Evolutionary conservation across 2,329 filamentous ascomycete genomes (phyloP).

Genomic region (Cercospora janseana): DNA sequence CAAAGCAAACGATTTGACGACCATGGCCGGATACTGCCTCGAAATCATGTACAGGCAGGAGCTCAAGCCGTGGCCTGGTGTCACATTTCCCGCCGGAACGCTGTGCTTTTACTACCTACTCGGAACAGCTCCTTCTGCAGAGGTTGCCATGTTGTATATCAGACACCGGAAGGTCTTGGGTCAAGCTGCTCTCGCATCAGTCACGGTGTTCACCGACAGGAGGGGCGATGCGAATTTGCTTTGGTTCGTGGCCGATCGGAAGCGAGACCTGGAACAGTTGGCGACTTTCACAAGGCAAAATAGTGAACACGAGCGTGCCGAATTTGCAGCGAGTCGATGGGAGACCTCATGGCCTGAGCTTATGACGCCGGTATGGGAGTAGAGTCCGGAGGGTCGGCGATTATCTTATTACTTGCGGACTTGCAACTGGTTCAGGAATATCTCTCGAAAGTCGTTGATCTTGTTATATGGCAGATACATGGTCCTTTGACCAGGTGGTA

Average conservation of each 20-base stretch:
- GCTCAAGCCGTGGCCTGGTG: background rate
- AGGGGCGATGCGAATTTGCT: background rate
- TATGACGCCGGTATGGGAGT: too few species aligned
- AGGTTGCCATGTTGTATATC: background rate
- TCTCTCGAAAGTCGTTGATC: too few species aligned
- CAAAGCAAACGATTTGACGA: background rate
- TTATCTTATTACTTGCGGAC: too few species aligned
- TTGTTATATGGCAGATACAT: too few species aligned
- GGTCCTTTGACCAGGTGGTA: too few species aligned
- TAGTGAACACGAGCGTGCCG: too few species aligned
- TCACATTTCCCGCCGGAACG: constrained; percentile 4
- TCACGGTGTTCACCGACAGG: background rate
- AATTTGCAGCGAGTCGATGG: too few species aligned
- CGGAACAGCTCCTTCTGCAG: background rate
- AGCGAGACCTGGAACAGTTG: background rate
- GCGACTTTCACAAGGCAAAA: background rate
- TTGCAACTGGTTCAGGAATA: too few species aligned
- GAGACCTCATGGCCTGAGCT: too few species aligned
- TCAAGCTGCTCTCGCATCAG: background rate
- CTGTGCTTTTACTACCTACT: background rate
- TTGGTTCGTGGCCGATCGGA: background rate
- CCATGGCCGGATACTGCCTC: background rate
- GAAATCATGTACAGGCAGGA: background rate
- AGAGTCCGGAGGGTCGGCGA: too few species aligned
- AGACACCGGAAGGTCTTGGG: background rate